Conservation (phyloP, 2,329 filamentous ascomycete genomes). For the Westerdykella sp. region DNA sequence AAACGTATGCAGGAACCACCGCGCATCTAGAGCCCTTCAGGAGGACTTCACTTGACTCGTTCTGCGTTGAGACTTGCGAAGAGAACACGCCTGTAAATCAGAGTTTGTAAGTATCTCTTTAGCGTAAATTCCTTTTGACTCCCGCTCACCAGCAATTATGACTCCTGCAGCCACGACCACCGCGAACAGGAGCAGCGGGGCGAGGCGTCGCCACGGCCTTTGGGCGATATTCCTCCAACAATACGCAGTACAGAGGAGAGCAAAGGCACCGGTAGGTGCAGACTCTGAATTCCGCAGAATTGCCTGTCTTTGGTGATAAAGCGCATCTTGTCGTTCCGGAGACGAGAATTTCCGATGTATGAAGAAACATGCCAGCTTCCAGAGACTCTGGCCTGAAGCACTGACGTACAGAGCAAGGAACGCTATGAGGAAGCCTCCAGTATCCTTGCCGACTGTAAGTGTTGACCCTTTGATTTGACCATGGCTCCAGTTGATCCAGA, state of each 20-base stretch:
- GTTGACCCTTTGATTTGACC: conserved; percentile 10
- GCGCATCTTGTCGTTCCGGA: conserved; percentile 12
- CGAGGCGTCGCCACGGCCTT: conserved; percentile 7
- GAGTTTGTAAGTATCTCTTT: too few relatives aligned
- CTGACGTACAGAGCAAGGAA: conserved; percentile 19
- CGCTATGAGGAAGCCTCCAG: conserved; percentile 14
- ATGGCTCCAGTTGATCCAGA: conserved; percentile 15
- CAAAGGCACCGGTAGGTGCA: conserved; percentile 14
- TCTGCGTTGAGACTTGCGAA: conserved; percentile 4
- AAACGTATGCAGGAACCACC: background rate
- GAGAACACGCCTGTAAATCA: conserved; percentile 8
- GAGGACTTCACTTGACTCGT: conserved; percentile 3
- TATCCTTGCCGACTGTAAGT: conserved; percentile 9
- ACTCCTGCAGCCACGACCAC: conserved; percentile 12
- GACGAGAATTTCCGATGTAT: conserved; percentile 10
- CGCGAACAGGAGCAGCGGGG: conserved; percentile 10
- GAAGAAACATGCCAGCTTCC: conserved; percentile 9
- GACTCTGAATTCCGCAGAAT: conserved; percentile 29
- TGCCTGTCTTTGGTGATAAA: conserved; percentile 30
- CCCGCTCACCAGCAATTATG: conserved; percentile 9
- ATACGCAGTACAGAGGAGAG: conserved; percentile 15
- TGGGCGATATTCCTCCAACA: conserved; percentile 8
- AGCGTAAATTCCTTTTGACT: too few relatives aligned
- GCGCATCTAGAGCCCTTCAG: conserved; percentile 2
- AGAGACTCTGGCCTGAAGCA: conserved; percentile 7